Evolutionary conservation across 1,284 basidiomycete genomes (phyloP).

Genomic region (Ceratorhiza oryzae-sativae): DNA sequence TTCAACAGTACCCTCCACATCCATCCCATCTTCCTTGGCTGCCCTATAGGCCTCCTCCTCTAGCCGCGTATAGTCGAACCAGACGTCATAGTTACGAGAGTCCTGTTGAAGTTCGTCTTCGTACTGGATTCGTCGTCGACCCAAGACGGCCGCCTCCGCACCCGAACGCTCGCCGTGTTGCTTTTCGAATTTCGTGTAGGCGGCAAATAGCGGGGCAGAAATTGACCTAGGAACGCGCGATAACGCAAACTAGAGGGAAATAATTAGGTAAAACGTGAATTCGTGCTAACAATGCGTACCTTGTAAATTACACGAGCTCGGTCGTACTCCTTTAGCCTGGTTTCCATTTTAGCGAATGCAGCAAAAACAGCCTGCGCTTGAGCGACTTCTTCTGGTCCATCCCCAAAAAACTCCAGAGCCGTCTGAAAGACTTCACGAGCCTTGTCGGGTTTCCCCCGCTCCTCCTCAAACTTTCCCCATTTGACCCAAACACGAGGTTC

Average conservation of each 20-base stretch:
- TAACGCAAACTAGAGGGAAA: slow-evolving; percentile 77
- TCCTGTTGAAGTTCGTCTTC: slow-evolving; percentile 92
- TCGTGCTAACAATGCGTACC: slow-evolving; percentile 53
- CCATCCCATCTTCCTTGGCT: slow-evolving; percentile 74
- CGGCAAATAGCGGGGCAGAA: slow-evolving; percentile 82
- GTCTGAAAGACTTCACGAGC: slow-evolving; percentile 96
- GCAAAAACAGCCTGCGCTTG: slow-evolving; percentile 96
- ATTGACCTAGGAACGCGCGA: slow-evolving; percentile 90
- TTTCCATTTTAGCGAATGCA: slow-evolving; percentile 99
- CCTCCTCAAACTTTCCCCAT: slow-evolving; percentile 98
- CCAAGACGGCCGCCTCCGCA: slow-evolving; percentile 92
- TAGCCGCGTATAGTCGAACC: slow-evolving; percentile 95
- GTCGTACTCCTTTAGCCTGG: slow-evolving; percentile 92
- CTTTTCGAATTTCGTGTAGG: slow-evolving; percentile 98
- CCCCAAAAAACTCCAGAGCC: slow-evolving; percentile 95
- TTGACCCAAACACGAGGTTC: slow-evolving; percentile 97
- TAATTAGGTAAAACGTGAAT: not conserved
- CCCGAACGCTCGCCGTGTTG: slow-evolving; percentile 91
- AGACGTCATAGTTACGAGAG: slow-evolving; percentile 93
- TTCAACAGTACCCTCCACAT: slow-evolving; percentile 65
- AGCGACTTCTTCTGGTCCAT: slow-evolving; percentile 96
- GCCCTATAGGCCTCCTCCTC: slow-evolving; percentile 89
- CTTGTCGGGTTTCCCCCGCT: slow-evolving; percentile 84
- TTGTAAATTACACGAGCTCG: slow-evolving; percentile 98
- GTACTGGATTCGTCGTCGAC: slow-evolving; percentile 96